Evolutionary conservation across 2,329 filamentous ascomycete species (phyloP).

Genomic region (Neopestalotiopsis clavispora): DNA sequence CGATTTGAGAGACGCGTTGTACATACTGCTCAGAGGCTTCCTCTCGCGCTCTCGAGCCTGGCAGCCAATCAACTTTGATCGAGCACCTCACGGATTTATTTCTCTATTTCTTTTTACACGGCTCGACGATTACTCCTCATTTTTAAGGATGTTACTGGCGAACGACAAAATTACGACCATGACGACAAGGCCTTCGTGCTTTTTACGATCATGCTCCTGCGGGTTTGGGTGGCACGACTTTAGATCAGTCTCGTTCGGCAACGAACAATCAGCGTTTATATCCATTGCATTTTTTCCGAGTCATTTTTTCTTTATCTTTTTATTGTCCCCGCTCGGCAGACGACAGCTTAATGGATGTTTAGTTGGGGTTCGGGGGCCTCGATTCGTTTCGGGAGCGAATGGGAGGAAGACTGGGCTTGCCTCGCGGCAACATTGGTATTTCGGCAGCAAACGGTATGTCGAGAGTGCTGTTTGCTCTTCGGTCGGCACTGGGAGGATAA

Average conservation of each 20-base stretch:
- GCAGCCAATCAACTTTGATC: neutral
- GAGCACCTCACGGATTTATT: neutral
- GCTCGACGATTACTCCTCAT: no score
- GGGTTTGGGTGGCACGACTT: conserved; percentile 21
- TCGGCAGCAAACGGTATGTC: neutral
- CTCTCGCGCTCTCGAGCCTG: neutral
- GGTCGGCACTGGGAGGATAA: neutral
- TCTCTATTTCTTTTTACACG: no score
- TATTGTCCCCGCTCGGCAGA: neutral
- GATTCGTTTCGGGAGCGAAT: conserved; percentile 6
- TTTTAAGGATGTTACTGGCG: neutral
- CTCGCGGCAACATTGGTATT: conserved; percentile 15
- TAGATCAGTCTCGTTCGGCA: conserved; percentile 35
- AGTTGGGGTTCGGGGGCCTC: neutral
- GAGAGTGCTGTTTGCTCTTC: neutral
- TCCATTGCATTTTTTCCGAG: conserved; percentile 25
- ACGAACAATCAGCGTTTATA: conserved; percentile 33
- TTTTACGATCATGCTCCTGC: neutral
- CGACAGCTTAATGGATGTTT: conserved; percentile 2
- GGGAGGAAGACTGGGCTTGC: conserved; percentile 14
- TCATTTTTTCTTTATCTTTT: neutral
- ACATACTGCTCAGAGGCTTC: conserved; percentile 12
- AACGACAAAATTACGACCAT: neutral
- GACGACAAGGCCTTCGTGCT: neutral
- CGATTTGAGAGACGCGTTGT: neutral